phyloP scores from a whole-genome alignment of 2,329 filamentous ascomycete genomes.

The Lizonia empirigonia region DNA sequence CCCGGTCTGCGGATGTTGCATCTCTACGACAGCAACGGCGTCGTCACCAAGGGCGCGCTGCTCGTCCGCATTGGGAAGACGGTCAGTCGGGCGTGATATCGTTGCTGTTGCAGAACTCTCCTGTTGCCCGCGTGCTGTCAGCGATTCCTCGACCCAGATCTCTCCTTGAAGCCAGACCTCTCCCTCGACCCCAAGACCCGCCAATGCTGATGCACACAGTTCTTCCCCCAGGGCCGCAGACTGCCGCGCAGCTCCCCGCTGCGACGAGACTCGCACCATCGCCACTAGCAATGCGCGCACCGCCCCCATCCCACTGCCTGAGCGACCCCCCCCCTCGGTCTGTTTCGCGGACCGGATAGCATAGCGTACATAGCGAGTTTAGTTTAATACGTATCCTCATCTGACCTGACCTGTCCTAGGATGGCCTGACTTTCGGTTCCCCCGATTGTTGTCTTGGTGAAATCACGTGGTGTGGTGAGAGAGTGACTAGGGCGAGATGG shows the following conservation, averaged over 20 bases:
- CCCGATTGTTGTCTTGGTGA: too few species aligned
- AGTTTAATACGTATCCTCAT: too few species aligned
- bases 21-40: conserved; percentile 72
- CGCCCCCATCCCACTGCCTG: too few species aligned
- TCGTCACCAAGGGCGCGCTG: conserved; percentile 69
- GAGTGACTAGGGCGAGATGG: too few species aligned
- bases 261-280: neutral
- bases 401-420: too few species aligned
- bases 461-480: too few species aligned
- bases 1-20: conserved; percentile 79
- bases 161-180: too few species aligned
- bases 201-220: conserved; percentile 18
- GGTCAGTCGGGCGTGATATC: conserved; percentile 36
- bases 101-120: neutral
- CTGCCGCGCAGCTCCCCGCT: conserved; percentile 9
- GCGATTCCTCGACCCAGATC: neutral
- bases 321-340: too few species aligned
- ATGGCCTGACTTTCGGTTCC: too few species aligned
- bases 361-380: too few species aligned
- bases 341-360: too few species aligned
- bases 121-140: neutral
- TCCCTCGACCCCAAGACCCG: too few species aligned
- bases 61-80: conserved; percentile 74
- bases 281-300: neutral
- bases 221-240: conserved; percentile 19